Percentiles rank a stretch among this genome's conserved stretches.
Evolutionary conservation across 495 filamentous ascomycete genomes (phyloP).

Genomic region (Evernia prunastri): DNA sequence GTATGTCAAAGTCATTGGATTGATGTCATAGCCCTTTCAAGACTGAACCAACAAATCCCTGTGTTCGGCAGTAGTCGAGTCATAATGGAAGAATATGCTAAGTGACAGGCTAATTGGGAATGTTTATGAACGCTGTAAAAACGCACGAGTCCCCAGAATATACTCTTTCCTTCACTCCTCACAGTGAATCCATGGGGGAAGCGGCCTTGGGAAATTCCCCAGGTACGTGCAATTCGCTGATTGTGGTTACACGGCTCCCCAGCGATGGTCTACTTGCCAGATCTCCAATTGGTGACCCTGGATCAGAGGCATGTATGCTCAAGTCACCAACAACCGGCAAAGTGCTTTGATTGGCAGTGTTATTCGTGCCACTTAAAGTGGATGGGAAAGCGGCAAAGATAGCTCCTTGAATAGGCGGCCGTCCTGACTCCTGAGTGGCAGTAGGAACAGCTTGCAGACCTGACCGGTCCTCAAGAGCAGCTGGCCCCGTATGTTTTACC

Average conservation of each 20-base stretch:
- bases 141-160: not conserved
- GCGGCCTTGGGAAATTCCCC: conserved; percentile 24
- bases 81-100: not conserved
- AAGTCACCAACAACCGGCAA: not conserved
- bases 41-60: not conserved
- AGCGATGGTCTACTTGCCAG: conserved; percentile 22
- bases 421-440: not conserved
- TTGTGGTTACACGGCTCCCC: conserved; percentile 19
- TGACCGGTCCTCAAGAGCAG: conserved; percentile 17
- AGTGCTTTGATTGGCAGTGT: not conserved
- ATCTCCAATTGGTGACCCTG: conserved; percentile 20
- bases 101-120: not conserved
- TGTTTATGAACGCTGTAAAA: not conserved
- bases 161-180: not conserved
- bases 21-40: not conserved
- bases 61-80: not conserved
- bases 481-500: conserved; percentile 6
- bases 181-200: not conserved
- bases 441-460: conserved; percentile 16
- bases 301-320: conserved; percentile 7
- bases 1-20: not conserved
- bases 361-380: not conserved
- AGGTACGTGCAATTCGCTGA: conserved; percentile 25
- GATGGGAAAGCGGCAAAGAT: conserved; percentile 5
- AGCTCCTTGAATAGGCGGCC: conserved; percentile 8